Evolutionary conservation across 768 basidiomycete species (phyloP).

Genomic region (Tulasnella sp.): DNA sequence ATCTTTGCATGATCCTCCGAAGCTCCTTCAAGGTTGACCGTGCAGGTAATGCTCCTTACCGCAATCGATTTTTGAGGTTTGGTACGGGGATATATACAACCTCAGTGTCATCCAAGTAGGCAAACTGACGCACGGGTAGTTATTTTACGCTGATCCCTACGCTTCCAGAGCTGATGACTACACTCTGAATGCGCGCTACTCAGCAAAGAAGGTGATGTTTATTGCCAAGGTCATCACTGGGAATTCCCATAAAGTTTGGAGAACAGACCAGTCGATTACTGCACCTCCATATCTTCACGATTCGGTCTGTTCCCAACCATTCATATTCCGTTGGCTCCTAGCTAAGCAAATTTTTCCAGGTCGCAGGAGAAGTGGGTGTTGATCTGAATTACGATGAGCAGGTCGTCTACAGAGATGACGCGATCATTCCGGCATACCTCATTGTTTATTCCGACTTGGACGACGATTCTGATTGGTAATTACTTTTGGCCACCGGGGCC

Average conservation of each 20-base stretch:
- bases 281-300: neutral
- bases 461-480: no score
- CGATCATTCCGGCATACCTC: neutral
- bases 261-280: neutral
- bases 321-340: no score
- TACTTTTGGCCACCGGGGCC: no score
- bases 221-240: neutral
- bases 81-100: no score
- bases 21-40: no score
- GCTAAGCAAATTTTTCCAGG: neutral
- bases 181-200: neutral
- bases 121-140: no score
- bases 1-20: no score
- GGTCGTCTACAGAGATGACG: neutral
- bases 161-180: conserved; percentile 14
- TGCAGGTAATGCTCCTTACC: no score
- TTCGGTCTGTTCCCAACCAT: conserved; percentile 9
- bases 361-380: neutral
- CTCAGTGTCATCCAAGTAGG: no score
- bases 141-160: no score
- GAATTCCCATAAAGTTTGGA: neutral
- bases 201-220: neutral
- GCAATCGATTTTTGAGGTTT: no score
- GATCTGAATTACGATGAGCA: conserved; percentile 1
- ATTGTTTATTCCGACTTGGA: no score